phyloP scores from a whole-genome alignment of 495 filamentous ascomycete genomes.

The Penicillium macrosclerotiorum region DNA sequence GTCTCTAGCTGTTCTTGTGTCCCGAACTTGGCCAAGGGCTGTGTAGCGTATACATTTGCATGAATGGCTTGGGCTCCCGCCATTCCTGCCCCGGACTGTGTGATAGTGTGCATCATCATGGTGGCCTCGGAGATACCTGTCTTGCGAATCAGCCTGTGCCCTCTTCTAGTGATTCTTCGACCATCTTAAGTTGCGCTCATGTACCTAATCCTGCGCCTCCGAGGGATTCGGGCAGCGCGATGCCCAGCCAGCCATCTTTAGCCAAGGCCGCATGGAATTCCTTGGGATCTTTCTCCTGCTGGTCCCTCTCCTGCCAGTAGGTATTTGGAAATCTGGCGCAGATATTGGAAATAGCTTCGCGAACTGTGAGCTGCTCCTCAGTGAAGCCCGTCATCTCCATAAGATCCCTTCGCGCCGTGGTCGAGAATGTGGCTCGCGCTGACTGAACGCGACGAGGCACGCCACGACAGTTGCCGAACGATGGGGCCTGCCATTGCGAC shows the following conservation, averaged over 20 bases:
- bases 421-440: conserved; percentile 25
- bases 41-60: conserved; percentile 76
- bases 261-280: conserved; percentile 73
- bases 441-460: conserved; percentile 1
- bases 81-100: conserved; percentile 74
- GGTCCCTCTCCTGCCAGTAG: conserved; percentile 72
- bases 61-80: conserved; percentile 76
- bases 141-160: too few relatives aligned
- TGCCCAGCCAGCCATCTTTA: conserved; percentile 81
- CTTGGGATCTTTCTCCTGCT: conserved; percentile 64
- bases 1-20: conserved; percentile 55
- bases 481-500: conserved; percentile 1
- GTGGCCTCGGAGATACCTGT: conserved; percentile 71
- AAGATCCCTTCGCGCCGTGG: conserved; percentile 33
- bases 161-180: too few relatives aligned
- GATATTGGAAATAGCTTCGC: conserved; percentile 66
- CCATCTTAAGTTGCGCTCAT: conserved; percentile 53
- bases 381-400: conserved; percentile 76
- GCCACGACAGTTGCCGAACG: not conserved
- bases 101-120: conserved; percentile 82
- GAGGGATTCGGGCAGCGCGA: conserved; percentile 68
- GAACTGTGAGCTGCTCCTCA: conserved; percentile 66
- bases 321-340: conserved; percentile 61
- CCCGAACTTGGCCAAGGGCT: conserved; percentile 71
- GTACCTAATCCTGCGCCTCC: conserved; percentile 73